Evolutionary conservation across 2,329 filamentous ascomycete species (phyloP).

Genomic region (Elsinoe batatas): DNA sequence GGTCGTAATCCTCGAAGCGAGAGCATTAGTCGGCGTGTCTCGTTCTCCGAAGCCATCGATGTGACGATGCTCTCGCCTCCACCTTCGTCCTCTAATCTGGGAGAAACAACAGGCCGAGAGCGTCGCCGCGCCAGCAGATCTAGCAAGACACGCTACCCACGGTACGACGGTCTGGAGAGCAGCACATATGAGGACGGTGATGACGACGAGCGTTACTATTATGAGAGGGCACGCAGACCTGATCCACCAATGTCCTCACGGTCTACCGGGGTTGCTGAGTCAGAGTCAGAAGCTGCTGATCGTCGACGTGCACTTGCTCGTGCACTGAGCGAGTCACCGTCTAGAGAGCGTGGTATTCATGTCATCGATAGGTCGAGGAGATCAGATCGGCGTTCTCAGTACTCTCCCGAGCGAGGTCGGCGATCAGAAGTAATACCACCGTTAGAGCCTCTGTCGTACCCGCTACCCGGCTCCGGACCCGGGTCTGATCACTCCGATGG

Average conservation of each 20-base stretch:
- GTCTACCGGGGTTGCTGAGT: neutral
- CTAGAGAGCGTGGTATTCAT: constrained; percentile 7
- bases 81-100: constrained; percentile 9
- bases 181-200: neutral
- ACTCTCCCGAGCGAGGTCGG: neutral
- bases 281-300: neutral
- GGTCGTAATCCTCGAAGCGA: constrained; percentile 5
- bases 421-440: neutral
- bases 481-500: constrained; percentile 7
- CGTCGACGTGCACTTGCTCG: constrained; percentile 9
- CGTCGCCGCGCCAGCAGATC: neutral
- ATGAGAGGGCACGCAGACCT: neutral
- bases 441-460: neutral
- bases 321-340: constrained; percentile 11
- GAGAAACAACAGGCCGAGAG: neutral
- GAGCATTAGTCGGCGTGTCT: constrained; percentile 6
- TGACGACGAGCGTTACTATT: constrained; percentile 9
- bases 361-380: neutral
- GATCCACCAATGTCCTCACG: neutral
- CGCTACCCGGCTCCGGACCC: neutral
- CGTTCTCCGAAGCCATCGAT: constrained; percentile 11
- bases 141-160: neutral
- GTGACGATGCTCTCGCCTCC: constrained; percentile 10
- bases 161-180: neutral
- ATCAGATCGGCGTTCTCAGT: neutral